Base-by-base conservation (phyloP, 1,139 yeast species). In the Candida pseudocylindracea region DNA sequence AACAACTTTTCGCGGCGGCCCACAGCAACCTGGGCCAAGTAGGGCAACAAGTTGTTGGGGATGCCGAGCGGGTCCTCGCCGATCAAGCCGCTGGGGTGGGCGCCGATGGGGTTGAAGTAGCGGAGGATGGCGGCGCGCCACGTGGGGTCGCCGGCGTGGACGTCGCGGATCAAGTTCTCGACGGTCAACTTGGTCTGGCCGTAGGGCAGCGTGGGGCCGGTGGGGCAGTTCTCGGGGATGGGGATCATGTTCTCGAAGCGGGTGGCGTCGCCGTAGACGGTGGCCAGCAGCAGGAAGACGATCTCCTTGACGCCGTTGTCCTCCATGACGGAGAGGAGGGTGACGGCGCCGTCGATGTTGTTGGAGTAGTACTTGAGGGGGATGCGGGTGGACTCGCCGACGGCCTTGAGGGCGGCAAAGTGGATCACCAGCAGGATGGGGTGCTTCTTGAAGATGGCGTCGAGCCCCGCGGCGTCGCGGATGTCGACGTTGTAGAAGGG, bases 341-440 rank as follows among this genome's bases (percentile, higher is more conserved):
- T 63, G 39, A 74, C 50, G 25, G 88, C 69, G 27, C 91, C 88
- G 26, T 54, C 49, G 29, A 78, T 68, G 44, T 78, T 78, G 47
- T 73, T 73, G 35, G 68, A 70, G 48, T 73, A 76, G 52, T 78
- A 78, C 31, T 51, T 58, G 37, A 75, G 58, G n/a, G 92, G 92
- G 35, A 71, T 65, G 43, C 64, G 46, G 27, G 78, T 63, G n/a
- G 81, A 71, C 50, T 78, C 91, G 29, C 83, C 88, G 28, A 78
- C 92, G 2, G 91, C 88, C 50, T 78, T 78, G 45, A 78, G 63
- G 20, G 85, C 88, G n/a, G 91, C 92, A 53, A 78, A 76, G 48
- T 78, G 92, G 34, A 79, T 63, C 11, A 76, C 83, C 1, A 79
- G 67, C 28, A 57, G 51, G 38, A 78, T 63, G 7, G 58, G 53